These are phyloP conservation scores for Cucumis hystrix DNA, from an alignment of 306 rosid genomes.

Conservation along the genomic window DNA sequence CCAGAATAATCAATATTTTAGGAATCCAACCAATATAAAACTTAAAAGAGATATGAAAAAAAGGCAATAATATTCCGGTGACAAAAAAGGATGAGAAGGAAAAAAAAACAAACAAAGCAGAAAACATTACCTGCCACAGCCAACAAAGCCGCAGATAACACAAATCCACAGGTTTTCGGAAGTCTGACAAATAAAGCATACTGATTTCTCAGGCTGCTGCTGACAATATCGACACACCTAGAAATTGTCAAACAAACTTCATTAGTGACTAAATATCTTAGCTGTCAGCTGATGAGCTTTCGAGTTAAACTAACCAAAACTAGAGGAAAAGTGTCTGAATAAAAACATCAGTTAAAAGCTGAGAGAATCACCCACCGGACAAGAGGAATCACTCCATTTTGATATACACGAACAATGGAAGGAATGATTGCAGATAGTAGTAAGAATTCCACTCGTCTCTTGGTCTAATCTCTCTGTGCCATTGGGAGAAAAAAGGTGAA, in stretches of 20 bases:
- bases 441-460: slow-evolving; percentile 76
- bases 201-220: slow-evolving; percentile 91
- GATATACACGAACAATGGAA: slow-evolving; percentile 94
- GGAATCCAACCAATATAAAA: not conserved
- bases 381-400: slow-evolving; percentile 90
- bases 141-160: slow-evolving; percentile 92
- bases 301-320: not conserved
- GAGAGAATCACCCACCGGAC: slow-evolving; percentile 60
- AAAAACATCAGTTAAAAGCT: not conserved
- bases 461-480: slow-evolving; percentile 79
- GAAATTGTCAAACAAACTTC: not conserved
- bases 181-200: slow-evolving; percentile 76
- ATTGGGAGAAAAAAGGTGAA: slow-evolving; percentile 6
- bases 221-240: slow-evolving; percentile 96
- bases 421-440: slow-evolving; percentile 95
- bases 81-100: not conserved
- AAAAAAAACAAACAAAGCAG: not conserved
- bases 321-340: not conserved
- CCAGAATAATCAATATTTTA: slow-evolving; percentile 5
- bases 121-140: slow-evolving; percentile 73
- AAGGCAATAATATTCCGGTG: not conserved
- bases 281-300: not conserved
- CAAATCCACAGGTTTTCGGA: slow-evolving; percentile 97
- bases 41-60: not conserved
- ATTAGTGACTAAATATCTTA: not conserved